Conservation (phyloP, 2,329 filamentous ascomycete species). For the Cladorrhinum sp. region DNA sequence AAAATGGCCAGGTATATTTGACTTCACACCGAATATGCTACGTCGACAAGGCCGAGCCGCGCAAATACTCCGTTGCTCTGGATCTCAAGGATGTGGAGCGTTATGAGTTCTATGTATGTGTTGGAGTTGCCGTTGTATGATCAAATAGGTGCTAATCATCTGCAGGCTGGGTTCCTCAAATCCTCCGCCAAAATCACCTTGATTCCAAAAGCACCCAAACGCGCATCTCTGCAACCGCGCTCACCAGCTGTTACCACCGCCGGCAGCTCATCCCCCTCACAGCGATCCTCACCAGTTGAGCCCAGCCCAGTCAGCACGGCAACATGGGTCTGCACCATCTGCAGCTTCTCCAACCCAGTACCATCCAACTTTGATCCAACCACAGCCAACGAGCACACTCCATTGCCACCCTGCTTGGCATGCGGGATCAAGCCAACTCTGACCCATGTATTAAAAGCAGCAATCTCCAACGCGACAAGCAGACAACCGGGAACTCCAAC, state of each 20-base stretch:
- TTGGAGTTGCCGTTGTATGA: not conserved
- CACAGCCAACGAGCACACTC: slow-evolving; percentile 73
- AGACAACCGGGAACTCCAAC: slow-evolving; percentile 38
- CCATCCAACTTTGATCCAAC: slow-evolving; percentile 90
- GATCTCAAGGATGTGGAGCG: slow-evolving; percentile 89
- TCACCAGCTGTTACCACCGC: slow-evolving; percentile 46
- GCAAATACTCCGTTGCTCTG: slow-evolving; percentile 78
- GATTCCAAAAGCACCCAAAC: slow-evolving; percentile 74
- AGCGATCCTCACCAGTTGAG: slow-evolving; percentile 42
- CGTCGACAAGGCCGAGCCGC: slow-evolving; percentile 81
- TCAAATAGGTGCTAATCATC: slow-evolving; percentile 22
- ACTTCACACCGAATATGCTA: slow-evolving; percentile 96
- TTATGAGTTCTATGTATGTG: slow-evolving; percentile 81
- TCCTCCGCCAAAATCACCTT: slow-evolving; percentile 92
- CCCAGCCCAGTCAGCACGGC: slow-evolving; percentile 56
- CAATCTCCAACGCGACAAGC: slow-evolving; percentile 71
- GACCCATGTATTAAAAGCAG: slow-evolving; percentile 78
- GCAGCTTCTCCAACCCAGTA: slow-evolving; percentile 88
- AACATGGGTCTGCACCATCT: slow-evolving; percentile 95
- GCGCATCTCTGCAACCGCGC: slow-evolving; percentile 55
- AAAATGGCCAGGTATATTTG: slow-evolving; percentile 93
- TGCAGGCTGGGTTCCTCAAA: slow-evolving; percentile 81
- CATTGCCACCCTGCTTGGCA: slow-evolving; percentile 80
- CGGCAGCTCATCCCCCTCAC: slow-evolving; percentile 45
- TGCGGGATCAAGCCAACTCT: slow-evolving; percentile 92